Base-by-base conservation (phyloP, 1,284 basidiomycete species). In the Ustilago hordei region DNA sequence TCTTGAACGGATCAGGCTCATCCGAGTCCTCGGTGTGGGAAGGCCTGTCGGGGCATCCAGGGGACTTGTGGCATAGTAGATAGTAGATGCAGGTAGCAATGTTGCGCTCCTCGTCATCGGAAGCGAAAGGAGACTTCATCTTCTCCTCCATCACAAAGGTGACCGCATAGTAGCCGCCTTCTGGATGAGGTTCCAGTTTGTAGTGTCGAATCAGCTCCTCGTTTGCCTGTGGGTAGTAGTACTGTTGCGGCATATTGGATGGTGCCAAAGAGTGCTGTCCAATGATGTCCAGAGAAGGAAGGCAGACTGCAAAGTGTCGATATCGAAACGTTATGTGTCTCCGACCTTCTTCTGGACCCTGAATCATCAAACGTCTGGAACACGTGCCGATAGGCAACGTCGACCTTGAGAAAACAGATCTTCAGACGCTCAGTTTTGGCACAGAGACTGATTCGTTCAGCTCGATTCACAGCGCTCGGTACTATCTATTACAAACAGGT, bases 21-120 rank as follows among this genome's bases (percentile, higher is more conserved):
- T 63, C 59, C 13, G 60, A 60, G 32, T 5, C 35, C 17, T 54
- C 58, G 4, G 53, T 23, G 12, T 57, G 54, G 0, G 43, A 1
- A 13, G 69, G 73, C 54, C 58, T 63, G 35, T 64, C 60, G 28
- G 55, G 31, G 28, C 60, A 61, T 35, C 64, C 75, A 11, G 35
- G 34, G 3, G 62, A 38, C 60, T 75, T 69, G 68, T 71, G 67
- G n/a, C 69, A 72, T 3, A 81, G 62, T 1, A 81, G 62, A 38
- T 79, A 79, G 62, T 76, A 81, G 38, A 81, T 81, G 55, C 66
- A 76, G 8, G 64, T 70, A 11, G 70, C 67, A 8, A 81, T 65
- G 57, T 39, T 56, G 35, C 78, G 75, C 3, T 64, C 43, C 19
- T 70, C 67, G 28, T 55, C n/a, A 32, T 73, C 65, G 28, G 55